These are phyloP conservation scores for Phytophthora pistaciae DNA, from an alignment of 352 stramenopile species.

Conservation along the genomic window DNA sequence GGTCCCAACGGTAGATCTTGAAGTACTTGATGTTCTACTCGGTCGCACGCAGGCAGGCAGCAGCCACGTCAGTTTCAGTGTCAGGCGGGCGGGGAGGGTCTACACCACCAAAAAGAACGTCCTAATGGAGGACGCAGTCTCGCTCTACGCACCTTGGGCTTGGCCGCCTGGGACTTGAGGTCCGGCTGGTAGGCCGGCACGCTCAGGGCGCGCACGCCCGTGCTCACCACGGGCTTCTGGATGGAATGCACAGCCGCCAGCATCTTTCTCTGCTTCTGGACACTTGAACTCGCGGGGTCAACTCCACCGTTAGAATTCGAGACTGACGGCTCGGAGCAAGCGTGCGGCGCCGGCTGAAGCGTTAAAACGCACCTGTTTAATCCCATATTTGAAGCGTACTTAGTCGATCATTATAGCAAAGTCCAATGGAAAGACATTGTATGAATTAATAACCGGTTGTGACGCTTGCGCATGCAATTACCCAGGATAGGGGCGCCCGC, in stretches of 20 bases:
- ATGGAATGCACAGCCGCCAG: slow-evolving; percentile 37
- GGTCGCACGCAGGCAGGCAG: slow-evolving; percentile 11
- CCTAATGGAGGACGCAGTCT: not conserved
- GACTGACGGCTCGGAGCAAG: slow-evolving; percentile 40
- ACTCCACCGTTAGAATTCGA: slow-evolving; percentile 40
- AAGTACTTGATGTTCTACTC: slow-evolving; percentile 97
- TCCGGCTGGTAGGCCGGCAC: slow-evolving; percentile 60
- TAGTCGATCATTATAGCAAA: slow-evolving; percentile 5
- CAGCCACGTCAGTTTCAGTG: slow-evolving; percentile 8
- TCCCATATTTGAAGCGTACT: slow-evolving; percentile 28
- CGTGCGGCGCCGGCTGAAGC: slow-evolving; percentile 26
- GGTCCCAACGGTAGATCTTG: slow-evolving; percentile 99
- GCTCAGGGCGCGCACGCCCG: slow-evolving; percentile 64
- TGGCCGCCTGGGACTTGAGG: slow-evolving; percentile 77
- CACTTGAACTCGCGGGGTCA: slow-evolving; percentile 15
- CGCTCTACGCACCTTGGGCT: slow-evolving; percentile 71
- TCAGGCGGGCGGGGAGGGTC: not conserved
- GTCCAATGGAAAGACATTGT: no score
- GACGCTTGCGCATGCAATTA: slow-evolving; percentile 10
- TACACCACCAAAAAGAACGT: slow-evolving; percentile 24
- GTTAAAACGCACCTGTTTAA: slow-evolving; percentile 20
- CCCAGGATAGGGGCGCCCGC: not conserved
- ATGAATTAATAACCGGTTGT: not conserved
- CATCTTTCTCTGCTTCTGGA: slow-evolving; percentile 36
- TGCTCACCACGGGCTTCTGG: slow-evolving; percentile 46